Evolutionary conservation across 352 stramenopile species (phyloP).

Genomic region (Phytophthora sansomeana): DNA sequence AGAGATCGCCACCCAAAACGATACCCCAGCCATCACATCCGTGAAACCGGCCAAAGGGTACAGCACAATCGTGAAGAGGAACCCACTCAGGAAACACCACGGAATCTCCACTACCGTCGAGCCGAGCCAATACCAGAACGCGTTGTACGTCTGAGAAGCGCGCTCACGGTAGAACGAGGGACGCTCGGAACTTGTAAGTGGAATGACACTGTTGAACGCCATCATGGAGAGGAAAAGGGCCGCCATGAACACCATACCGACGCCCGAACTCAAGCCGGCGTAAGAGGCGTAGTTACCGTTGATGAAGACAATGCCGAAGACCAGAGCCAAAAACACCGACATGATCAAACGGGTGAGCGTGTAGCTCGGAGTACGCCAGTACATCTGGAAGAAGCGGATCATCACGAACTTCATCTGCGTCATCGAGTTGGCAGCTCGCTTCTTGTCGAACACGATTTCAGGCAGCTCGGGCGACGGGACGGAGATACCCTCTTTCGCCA

Average conservation of each 20-base stretch:
- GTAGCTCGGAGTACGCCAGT: slow-evolving; percentile 66
- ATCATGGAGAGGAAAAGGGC: slow-evolving; percentile 66
- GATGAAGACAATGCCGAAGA: slow-evolving; percentile 73
- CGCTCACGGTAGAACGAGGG: slow-evolving; percentile 86
- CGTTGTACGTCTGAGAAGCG: slow-evolving; percentile 89
- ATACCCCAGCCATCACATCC: slow-evolving; percentile 8
- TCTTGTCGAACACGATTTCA: slow-evolving; percentile 38
- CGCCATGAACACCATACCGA: slow-evolving; percentile 78
- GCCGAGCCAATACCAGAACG: slow-evolving; percentile 78
- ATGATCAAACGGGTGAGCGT: slow-evolving; percentile 62
- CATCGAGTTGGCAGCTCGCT: slow-evolving; percentile 25
- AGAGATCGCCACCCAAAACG: slow-evolving; percentile 36
- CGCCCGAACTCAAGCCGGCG: slow-evolving; percentile 29
- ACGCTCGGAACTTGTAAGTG: slow-evolving; percentile 78
- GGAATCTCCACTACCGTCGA: slow-evolving; percentile 80
- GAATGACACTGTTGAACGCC: slow-evolving; percentile 63
- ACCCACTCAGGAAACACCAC: slow-evolving; percentile 21
- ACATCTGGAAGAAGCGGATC: slow-evolving; percentile 30
- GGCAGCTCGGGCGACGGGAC: slow-evolving; percentile 23
- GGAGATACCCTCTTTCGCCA: slow-evolving; percentile 27
- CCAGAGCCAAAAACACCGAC: slow-evolving; percentile 54
- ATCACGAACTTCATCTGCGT: slow-evolving; percentile 33
- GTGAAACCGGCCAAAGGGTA: slow-evolving; percentile 17
- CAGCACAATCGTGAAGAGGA: slow-evolving; percentile 16
- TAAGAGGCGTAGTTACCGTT: slow-evolving; percentile 38